Evolutionary conservation across 2,329 filamentous ascomycete species (phyloP).

Genomic region (Colletotrichum ledebouriae): DNA sequence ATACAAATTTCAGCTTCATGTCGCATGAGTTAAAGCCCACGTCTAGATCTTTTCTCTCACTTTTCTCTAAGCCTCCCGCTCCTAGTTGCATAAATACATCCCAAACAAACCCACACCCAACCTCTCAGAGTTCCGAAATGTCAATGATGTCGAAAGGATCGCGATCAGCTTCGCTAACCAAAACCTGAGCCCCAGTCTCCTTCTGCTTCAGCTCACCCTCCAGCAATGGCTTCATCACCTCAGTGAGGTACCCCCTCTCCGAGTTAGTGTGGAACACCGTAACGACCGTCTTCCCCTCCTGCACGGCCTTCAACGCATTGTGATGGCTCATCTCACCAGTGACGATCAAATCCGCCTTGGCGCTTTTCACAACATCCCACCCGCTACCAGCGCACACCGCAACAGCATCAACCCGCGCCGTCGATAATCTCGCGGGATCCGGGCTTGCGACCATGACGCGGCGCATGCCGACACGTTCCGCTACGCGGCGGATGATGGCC

Average conservation of each 20-base stretch:
- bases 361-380: conserved; percentile 77
- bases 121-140: conserved; percentile 54
- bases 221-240: conserved; percentile 77
- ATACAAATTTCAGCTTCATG: too few relatives aligned
- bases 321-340: conserved; percentile 96
- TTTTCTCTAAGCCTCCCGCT: conserved; percentile 6
- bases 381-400: conserved; percentile 94
- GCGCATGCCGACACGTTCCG: conserved; percentile 75
- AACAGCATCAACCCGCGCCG: conserved; percentile 71
- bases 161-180: conserved; percentile 82
- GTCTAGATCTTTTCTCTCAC: conserved; percentile 1
- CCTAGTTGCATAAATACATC: background rate
- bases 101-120: background rate
- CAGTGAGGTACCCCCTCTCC: conserved; percentile 84
- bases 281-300: conserved; percentile 85
- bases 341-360: conserved; percentile 83
- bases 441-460: conserved; percentile 62
- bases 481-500: conserved; percentile 66
- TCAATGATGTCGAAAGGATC: conserved; percentile 89
- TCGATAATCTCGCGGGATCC: conserved; percentile 24
- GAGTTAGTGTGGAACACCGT: conserved; percentile 94
- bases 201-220: conserved; percentile 68
- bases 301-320: conserved; percentile 87
- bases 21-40: too few relatives aligned
- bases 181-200: conserved; percentile 68